Evolutionary conservation across 2,329 filamentous ascomycete genomes (phyloP).

Genomic region (Penicillium olsonii): DNA sequence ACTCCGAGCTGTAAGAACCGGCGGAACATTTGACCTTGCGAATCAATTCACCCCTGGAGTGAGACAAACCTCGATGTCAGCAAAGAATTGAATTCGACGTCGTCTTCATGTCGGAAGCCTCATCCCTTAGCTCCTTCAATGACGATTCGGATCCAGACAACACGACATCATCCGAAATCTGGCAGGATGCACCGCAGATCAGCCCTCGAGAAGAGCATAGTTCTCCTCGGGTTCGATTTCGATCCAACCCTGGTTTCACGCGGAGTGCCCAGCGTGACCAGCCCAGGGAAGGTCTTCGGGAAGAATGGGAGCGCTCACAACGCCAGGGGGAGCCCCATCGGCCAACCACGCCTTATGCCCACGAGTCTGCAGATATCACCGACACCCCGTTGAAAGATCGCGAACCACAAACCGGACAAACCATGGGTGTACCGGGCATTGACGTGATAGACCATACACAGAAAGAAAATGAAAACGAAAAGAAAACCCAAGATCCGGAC

Average conservation of each 20-base stretch:
- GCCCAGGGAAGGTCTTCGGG: slow-evolving; percentile 6
- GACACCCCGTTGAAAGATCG: slow-evolving; percentile 18
- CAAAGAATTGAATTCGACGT: slow-evolving; percentile 1
- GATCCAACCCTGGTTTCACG: slow-evolving; percentile 8
- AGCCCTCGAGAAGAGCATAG: slow-evolving; percentile 1
- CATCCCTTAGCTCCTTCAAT: not conserved
- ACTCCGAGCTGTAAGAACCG: not conserved
- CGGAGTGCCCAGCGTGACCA: slow-evolving; percentile 3
- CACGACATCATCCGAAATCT: slow-evolving; percentile 1
- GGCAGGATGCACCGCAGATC: slow-evolving; percentile 4
- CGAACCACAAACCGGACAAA: not conserved
- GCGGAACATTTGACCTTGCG: not conserved
- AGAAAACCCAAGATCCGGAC: not conserved
- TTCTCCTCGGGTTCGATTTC: slow-evolving; percentile 18
- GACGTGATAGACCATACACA: slow-evolving; percentile 4
- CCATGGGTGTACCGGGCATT: not conserved
- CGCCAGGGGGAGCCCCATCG: slow-evolving; percentile 16
- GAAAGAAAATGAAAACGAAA: not conserved
- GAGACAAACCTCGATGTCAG: slow-evolving; percentile 1
- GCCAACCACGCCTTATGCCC: slow-evolving; percentile 21
- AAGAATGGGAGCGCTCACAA: slow-evolving; percentile 15
- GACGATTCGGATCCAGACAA: slow-evolving; percentile 2
- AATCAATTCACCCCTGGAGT: not conserved
- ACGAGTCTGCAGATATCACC: slow-evolving; percentile 31
- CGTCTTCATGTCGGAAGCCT: slow-evolving; percentile 6